A percentile compares a stretch with the other conserved stretches of the same genome.
These are phyloP conservation scores for Aspergillaceae sp. DNA, from an alignment of 2,329 filamentous ascomycete species.

Conservation along the genomic window DNA sequence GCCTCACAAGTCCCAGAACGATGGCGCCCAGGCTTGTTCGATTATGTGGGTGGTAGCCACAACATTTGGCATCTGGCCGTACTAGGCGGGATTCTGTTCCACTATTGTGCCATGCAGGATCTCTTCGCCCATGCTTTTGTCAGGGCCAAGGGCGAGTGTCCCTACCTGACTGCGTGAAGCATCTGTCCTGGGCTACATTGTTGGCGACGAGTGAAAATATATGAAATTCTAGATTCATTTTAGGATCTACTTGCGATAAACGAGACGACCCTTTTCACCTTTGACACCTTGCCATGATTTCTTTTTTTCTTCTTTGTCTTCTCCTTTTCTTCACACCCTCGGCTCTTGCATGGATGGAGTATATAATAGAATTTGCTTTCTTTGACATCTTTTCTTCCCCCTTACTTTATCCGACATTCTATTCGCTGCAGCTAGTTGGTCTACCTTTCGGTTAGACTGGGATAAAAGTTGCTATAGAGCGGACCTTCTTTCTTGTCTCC, in stretches of 20 bases:
- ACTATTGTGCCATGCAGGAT: conserved; percentile 91
- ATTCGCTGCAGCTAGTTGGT: conserved; percentile 1
- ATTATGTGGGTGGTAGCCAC: conserved; percentile 90
- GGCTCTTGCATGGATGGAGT: conserved; percentile 15
- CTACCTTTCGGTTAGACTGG: background rate
- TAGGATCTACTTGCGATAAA: too few species aligned
- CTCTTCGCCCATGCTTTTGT: conserved; percentile 76
- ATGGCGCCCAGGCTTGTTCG: conserved; percentile 86
- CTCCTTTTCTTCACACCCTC: background rate
- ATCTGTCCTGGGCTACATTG: background rate
- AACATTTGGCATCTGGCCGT: conserved; percentile 98
- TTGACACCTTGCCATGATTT: conserved; percentile 1
- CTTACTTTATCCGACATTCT: background rate
- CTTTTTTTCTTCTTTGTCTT: conserved; percentile 1
- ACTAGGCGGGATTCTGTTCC: conserved; percentile 89
- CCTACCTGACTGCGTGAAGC: conserved; percentile 19
- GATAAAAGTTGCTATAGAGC: background rate
- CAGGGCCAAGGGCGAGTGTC: conserved; percentile 49
- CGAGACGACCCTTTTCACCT: conserved; percentile 1
- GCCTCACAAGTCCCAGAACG: conserved; percentile 87
- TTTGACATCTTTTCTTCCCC: background rate
- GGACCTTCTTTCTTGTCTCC: background rate
- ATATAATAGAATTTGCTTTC: conserved; percentile 1
- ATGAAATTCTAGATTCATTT: background rate
- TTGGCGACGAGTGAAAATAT: background rate